A percentile compares a stretch with the other conserved stretches of the same genome.
These are phyloP conservation scores for Amanita jacksonii DNA, from an alignment of 768 basidiomycete species.

Conservation along the genomic window DNA sequence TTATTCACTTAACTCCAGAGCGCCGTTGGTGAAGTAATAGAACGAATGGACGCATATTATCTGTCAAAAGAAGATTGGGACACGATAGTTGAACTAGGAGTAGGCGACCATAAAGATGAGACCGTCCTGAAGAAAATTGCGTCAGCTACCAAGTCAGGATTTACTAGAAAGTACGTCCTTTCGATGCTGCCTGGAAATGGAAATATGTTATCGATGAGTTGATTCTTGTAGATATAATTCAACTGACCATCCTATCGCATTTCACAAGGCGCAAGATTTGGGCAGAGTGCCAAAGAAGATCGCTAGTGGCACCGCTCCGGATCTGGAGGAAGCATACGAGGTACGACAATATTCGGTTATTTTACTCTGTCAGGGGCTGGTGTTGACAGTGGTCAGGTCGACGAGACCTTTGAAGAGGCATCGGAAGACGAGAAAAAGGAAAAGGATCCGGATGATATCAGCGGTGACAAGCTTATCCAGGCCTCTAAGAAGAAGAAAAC, in stretches of 20 bases:
- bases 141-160: slow-evolving; percentile 66
- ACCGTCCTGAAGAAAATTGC: slow-evolving; percentile 77
- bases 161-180: slow-evolving; percentile 69
- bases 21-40: slow-evolving; percentile 75
- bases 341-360: slow-evolving; percentile 28
- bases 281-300: slow-evolving; percentile 79
- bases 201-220: neutral
- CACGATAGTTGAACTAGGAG: slow-evolving; percentile 85
- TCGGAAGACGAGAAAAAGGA: slow-evolving; percentile 40
- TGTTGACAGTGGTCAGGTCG: slow-evolving; percentile 22
- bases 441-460: slow-evolving; percentile 20
- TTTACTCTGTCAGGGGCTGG: neutral
- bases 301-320: slow-evolving; percentile 65
- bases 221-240: slow-evolving; percentile 70
- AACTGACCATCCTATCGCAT: slow-evolving; percentile 86
- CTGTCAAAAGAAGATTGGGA: slow-evolving; percentile 96
- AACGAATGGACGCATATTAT: slow-evolving; percentile 90
- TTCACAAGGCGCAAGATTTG: slow-evolving; percentile 80
- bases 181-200: no score
- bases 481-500: slow-evolving; percentile 31
- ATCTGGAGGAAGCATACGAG: slow-evolving; percentile 88
- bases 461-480: slow-evolving; percentile 28
- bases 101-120: slow-evolving; percentile 72
- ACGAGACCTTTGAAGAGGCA: slow-evolving; percentile 36
- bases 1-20: slow-evolving; percentile 32